phyloP scores from a whole-genome alignment of 768 basidiomycete species.

The Lactarius sanguifluus region DNA sequence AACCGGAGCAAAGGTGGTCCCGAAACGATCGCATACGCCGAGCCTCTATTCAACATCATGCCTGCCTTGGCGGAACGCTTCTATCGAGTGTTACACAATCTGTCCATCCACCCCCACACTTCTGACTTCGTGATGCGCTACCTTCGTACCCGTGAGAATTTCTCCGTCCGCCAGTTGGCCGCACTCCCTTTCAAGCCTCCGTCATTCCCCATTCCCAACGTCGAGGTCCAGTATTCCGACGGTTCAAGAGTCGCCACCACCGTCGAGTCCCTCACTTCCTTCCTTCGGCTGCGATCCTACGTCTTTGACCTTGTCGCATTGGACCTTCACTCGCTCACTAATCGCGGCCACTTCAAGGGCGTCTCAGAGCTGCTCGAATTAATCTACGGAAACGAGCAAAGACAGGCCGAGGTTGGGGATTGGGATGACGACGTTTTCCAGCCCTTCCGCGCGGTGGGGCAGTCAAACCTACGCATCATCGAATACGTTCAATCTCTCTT shows the following conservation, averaged over 20 bases:
- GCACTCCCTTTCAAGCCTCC: constrained; percentile 69
- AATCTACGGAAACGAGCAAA: constrained; percentile 66
- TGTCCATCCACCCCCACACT: constrained; percentile 85
- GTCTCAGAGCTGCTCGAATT: constrained; percentile 76
- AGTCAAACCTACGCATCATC: constrained; percentile 81
- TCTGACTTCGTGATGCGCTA: constrained; percentile 82
- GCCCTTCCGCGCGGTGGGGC: constrained; percentile 71
- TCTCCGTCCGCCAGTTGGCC: constrained; percentile 83
- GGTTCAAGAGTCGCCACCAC: constrained; percentile 68
- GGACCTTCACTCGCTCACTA: constrained; percentile 84
- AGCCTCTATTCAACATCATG: constrained; percentile 60
- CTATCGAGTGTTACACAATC: constrained; percentile 78
- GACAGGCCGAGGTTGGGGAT: constrained; percentile 42
- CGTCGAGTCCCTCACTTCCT: constrained; percentile 65
- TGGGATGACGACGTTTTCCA: constrained; percentile 53
- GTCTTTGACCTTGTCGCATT: constrained; percentile 84
- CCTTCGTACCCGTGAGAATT: constrained; percentile 83
- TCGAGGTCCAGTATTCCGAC: constrained; percentile 69
- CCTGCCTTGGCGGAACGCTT: constrained; percentile 84
- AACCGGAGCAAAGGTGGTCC: constrained; percentile 46
- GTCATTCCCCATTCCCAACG: constrained; percentile 46
- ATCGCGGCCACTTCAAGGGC: constrained; percentile 70
- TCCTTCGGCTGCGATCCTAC: constrained; percentile 79
- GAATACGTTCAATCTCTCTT: constrained; percentile 85
- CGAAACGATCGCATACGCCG: constrained; percentile 34